phyloP scores from a whole-genome alignment of 23 red algal genomes.

The Gracilariopsis chorda region DNA sequence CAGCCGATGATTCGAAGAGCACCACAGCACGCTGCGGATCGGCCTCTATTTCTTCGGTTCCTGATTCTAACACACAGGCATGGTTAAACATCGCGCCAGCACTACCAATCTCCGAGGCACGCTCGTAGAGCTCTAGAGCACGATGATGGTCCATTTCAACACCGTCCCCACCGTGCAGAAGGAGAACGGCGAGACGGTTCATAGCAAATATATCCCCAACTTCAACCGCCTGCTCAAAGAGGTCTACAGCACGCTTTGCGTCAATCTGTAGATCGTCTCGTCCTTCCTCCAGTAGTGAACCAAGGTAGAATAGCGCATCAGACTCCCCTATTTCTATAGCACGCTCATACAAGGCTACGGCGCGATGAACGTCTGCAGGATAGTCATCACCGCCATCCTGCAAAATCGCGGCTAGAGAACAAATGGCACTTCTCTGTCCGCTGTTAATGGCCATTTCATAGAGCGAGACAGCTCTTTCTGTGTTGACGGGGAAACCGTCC shows the following conservation, averaged over 20 bases:
- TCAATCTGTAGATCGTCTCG: constrained; percentile 25
- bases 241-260: background rate
- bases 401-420: constrained; percentile 34
- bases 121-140: constrained; percentile 28
- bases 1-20: constrained; percentile 1
- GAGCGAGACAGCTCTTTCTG: constrained; percentile 19
- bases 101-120: constrained; percentile 11
- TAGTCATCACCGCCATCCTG: constrained; percentile 31
- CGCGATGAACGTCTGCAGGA: background rate
- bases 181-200: constrained; percentile 35
- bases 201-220: constrained; percentile 32
- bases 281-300: constrained; percentile 39
- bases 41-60: constrained; percentile 46
- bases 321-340: constrained; percentile 39
- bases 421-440: constrained; percentile 30
- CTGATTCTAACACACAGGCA: constrained; percentile 28
- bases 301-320: constrained; percentile 28
- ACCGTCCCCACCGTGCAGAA: constrained; percentile 7
- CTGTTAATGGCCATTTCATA: constrained; percentile 45
- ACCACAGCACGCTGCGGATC: constrained; percentile 28
- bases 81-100: constrained; percentile 21
- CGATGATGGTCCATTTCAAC: constrained; percentile 22
- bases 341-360: constrained; percentile 40
- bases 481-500: constrained; percentile 1
- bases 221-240: constrained; percentile 32